Evolutionary conservation across 78 protist genomes (phyloP).

Genomic region (Dictyostelium intermedium): DNA sequence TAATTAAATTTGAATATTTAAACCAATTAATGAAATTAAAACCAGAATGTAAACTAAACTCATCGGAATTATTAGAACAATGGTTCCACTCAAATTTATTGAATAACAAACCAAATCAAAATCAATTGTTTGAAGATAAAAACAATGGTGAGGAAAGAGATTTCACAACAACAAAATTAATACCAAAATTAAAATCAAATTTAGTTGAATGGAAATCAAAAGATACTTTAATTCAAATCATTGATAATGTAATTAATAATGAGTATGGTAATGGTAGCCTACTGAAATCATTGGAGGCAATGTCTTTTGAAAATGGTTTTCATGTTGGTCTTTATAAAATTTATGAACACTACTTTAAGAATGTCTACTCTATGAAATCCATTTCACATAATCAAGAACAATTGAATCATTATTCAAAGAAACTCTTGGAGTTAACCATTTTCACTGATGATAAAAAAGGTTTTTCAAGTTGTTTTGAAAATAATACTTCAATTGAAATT

Average conservation of each 20-base stretch:
- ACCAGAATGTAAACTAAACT: conserved; percentile 16
- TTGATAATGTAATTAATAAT: background rate
- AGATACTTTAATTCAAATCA: background rate
- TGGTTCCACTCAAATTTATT: conserved; percentile 28
- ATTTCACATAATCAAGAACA: conserved; percentile 1
- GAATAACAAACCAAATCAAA: background rate
- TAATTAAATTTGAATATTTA: conserved; percentile 30
- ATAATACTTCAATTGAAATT: background rate
- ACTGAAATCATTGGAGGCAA: background rate
- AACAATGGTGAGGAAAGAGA: background rate
- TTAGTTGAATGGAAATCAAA: conserved; percentile 34
- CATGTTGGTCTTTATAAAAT: conserved; percentile 13
- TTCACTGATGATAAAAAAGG: conserved; percentile 17
- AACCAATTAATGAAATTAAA: background rate
- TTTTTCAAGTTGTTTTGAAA: conserved; percentile 5
- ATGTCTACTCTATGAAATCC: background rate
- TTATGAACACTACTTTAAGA: background rate
- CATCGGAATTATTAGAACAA: background rate
- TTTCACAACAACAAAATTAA: background rate
- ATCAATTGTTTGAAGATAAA: background rate
- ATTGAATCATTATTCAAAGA: background rate
- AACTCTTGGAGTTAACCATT: background rate
- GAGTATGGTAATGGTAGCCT: background rate
- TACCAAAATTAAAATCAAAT: conserved; percentile 17
- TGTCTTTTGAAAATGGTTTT: conserved; percentile 25